A percentile compares a stretch with the other conserved stretches of the same genome.
Evolutionary conservation across 116 monocot genomes (phyloP).

Genomic region (Phalaenopsis hybrid): DNA sequence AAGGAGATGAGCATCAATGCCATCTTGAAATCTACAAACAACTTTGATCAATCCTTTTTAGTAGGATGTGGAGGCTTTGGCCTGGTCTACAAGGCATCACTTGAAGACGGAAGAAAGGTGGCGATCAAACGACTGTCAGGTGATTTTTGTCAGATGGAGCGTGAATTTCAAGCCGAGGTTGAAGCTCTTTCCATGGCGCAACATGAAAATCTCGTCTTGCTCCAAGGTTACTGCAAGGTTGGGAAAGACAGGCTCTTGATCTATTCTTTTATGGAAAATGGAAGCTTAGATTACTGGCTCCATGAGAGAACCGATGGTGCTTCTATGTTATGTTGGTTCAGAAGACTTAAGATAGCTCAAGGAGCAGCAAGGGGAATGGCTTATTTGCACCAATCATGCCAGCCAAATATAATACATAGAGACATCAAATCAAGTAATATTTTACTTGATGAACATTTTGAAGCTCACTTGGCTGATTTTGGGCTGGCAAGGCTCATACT

Average conservation of each 20-base stretch:
- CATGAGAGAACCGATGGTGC: constrained; percentile 60
- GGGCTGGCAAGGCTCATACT: constrained; percentile 65
- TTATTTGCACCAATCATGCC: constrained; percentile 63
- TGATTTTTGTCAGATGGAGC: constrained; percentile 62
- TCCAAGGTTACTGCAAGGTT: constrained; percentile 59
- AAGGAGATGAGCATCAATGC: constrained; percentile 38
- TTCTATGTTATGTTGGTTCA: constrained; percentile 33
- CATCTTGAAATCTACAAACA: constrained; percentile 57
- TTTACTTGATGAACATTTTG: constrained; percentile 50
- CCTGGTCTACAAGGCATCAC: constrained; percentile 58
- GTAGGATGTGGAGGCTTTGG: constrained; percentile 85
- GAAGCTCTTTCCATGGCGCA: constrained; percentile 70
- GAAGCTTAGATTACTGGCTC: constrained; percentile 88
- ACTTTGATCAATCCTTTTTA: constrained; percentile 54
- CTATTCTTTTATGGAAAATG: constrained; percentile 81
- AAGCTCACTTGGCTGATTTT: constrained; percentile 77
- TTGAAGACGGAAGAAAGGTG: constrained; percentile 43
- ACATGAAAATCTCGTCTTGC: constrained; percentile 61
- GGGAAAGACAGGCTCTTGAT: constrained; percentile 56
- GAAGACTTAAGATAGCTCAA: constrained; percentile 52
- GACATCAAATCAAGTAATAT: constrained; percentile 73
- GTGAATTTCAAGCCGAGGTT: constrained; percentile 76
- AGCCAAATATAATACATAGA: constrained; percentile 67
- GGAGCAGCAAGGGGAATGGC: constrained; percentile 58
- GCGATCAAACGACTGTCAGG: constrained; percentile 78